Percentiles rank a stretch among this genome's conserved stretches.
phyloP scores from a whole-genome alignment of 2,329 filamentous ascomycete genomes.

The Thielaviopsis populi region DNA sequence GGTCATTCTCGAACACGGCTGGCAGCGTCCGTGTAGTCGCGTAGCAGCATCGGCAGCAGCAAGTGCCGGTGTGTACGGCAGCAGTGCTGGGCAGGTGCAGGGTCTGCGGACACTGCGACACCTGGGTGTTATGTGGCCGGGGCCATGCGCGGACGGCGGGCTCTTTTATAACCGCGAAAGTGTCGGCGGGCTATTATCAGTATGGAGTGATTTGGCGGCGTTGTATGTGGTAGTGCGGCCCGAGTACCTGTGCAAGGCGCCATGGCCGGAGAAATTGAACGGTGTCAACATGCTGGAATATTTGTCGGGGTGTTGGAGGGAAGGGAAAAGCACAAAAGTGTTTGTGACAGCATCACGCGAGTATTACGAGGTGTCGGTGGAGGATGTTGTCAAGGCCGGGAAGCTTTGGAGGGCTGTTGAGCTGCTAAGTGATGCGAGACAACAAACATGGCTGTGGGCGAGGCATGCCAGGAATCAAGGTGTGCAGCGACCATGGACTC shows the following conservation, averaged over 20 bases:
- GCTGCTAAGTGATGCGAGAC: conserved; percentile 7
- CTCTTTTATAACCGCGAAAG: conserved; percentile 8
- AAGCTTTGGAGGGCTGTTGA: conserved; percentile 13
- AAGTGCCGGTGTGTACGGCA: conserved; percentile 5
- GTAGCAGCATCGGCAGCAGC: not conserved
- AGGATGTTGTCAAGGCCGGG: conserved; percentile 3
- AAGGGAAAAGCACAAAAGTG: not conserved
- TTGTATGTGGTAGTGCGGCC: conserved; percentile 14
- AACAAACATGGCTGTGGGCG: conserved; percentile 14
- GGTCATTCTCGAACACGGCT: conserved; percentile 13
- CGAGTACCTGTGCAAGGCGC: not conserved
- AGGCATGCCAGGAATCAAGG: conserved; percentile 10
- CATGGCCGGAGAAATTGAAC: not conserved
- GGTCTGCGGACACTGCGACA: not conserved
- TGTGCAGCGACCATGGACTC: conserved; percentile 10
- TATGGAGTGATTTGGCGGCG: conserved; percentile 11
- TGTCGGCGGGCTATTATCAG: not conserved
- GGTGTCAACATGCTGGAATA: not conserved
- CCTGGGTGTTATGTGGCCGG: conserved; percentile 12
- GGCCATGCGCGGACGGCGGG: conserved; percentile 6
- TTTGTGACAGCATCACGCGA: conserved; percentile 8
- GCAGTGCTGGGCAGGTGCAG: conserved; percentile 7
- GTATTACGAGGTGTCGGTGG: conserved; percentile 9
- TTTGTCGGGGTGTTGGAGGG: conserved; percentile 3
- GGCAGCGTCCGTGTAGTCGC: conserved; percentile 12